Conservation (phyloP, 2,329 filamentous ascomycete species). For the Ceratocystis diversiconidia region DNA sequence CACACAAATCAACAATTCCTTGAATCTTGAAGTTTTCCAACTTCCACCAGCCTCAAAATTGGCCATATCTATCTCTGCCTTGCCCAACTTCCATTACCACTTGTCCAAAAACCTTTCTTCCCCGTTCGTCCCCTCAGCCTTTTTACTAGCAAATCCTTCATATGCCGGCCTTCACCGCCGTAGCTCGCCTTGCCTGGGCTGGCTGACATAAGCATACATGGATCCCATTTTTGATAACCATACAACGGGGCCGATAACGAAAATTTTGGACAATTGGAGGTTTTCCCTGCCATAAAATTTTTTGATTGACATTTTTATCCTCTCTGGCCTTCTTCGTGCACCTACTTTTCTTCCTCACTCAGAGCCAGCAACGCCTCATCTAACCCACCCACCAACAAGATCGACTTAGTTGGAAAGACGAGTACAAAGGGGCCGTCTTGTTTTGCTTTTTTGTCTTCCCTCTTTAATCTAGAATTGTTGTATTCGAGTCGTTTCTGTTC, state of each 20-base stretch:
- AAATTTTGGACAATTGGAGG: constrained; percentile 19
- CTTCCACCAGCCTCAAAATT: neutral
- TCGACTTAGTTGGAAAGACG: constrained; percentile 14
- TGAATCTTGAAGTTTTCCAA: neutral
- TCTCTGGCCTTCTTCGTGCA: constrained; percentile 15
- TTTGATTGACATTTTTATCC: constrained; percentile 17
- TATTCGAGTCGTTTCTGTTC: constrained; percentile 5
- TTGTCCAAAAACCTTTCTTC: too few relatives aligned
- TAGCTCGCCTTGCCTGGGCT: neutral
- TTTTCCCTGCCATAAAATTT: constrained; percentile 18
- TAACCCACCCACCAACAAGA: constrained; percentile 14
- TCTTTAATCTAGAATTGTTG: constrained; percentile 4
- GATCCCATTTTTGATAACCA: constrained; percentile 18
- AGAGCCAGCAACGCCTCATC: constrained; percentile 11
- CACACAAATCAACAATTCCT: too few relatives aligned
- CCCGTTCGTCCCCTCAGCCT: neutral
- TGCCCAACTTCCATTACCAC: neutral
- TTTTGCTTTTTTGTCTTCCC: constrained; percentile 9
- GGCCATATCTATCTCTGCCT: too few relatives aligned
- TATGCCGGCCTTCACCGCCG: neutral
- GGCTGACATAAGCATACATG: constrained; percentile 17
- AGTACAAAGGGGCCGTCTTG: constrained; percentile 7
- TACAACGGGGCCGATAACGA: constrained; percentile 18
- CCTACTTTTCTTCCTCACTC: constrained; percentile 13
- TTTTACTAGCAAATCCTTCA: neutral